A percentile compares a stretch with the other conserved stretches of the same genome.
phyloP scores from a whole-genome alignment of 768 basidiomycete species.

The Boletellus emodensis region DNA sequence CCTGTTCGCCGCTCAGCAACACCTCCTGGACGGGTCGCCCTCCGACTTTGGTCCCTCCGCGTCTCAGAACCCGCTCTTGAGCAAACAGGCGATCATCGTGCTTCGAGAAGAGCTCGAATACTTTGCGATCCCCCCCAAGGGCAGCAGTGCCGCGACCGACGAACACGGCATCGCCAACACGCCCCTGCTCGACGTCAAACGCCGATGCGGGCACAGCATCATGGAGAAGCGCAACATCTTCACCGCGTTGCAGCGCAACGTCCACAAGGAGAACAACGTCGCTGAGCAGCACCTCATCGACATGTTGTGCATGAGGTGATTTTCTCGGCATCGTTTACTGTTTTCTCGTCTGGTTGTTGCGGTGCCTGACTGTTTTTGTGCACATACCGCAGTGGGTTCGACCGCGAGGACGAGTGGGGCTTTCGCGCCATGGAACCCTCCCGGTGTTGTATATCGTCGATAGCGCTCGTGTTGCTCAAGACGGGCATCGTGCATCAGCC shows the following conservation, averaged over 20 bases:
- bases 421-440: slow-evolving; percentile 94
- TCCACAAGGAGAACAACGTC: slow-evolving; percentile 98
- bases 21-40: slow-evolving; percentile 62
- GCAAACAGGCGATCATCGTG: slow-evolving; percentile 98
- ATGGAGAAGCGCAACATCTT: slow-evolving; percentile 92
- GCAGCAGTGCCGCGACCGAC: slow-evolving; percentile 60
- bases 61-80: slow-evolving; percentile 85
- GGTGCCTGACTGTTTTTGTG: slow-evolving; percentile 7
- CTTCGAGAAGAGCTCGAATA: slow-evolving; percentile 98
- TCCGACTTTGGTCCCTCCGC: slow-evolving; percentile 59
- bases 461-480: slow-evolving; percentile 95
- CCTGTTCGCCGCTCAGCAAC: slow-evolving; percentile 73
- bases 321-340: slow-evolving; percentile 1
- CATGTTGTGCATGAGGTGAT: slow-evolving; percentile 99
- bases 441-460: slow-evolving; percentile 96
- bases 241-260: slow-evolving; percentile 96
- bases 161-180: slow-evolving; percentile 78
- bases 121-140: slow-evolving; percentile 88
- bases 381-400: slow-evolving; percentile 63
- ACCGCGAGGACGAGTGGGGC: slow-evolving; percentile 98
- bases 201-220: slow-evolving; percentile 80
- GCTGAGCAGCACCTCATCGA: slow-evolving; percentile 99
- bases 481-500: slow-evolving; percentile 85
- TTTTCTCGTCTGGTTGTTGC: too few species aligned
- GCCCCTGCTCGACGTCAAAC: slow-evolving; percentile 74